Evolutionary conservation across 768 basidiomycete genomes (phyloP), one percentile per base, ranked within the genome.

Genomic region (Trametes coccinea): DNA sequence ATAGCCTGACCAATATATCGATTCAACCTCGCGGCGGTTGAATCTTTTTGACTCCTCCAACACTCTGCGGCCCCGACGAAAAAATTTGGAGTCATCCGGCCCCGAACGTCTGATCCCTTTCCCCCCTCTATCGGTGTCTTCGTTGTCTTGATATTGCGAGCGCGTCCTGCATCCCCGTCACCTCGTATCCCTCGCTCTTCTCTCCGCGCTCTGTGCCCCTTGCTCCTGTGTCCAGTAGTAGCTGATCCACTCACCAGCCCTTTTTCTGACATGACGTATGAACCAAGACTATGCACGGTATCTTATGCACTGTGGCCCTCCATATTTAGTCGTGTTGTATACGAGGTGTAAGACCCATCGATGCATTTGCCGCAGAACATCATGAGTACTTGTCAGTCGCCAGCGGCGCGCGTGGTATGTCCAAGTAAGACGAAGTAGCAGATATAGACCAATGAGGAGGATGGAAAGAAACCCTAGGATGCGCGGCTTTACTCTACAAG

Each of bases 281-380:
- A 66, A 66, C 37, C 60, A 68, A 68, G 67, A 62, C 65, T 68
- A 66, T 59, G 67, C 53, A 65, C 60, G 59, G 54, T 68, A 68
- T 62, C 53, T 63, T 68, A 68, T 63, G 63, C 50, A 62, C 31
- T 62, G 58, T 64, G 63, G 44, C 51, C 30, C 50, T 59, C 55
- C 60, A 63, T 68, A 66, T 64, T 62, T 64, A 68, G 67, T 66
- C 59, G 61, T 61, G 56, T 60, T 68, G 67, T 67, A 67, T 64
- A 65, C 50, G 62, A 60, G 62, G 62, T 62, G 58, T 65, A 62
- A 58, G 58, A 56, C 50, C 47, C 46, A 51, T 59, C 57, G 62
- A 64, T 59, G 60, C 63, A 58, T 54, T 61, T 53, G 63, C 27
- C 53, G 59, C 52, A 37, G 45, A 53, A 41, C n/a, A 52, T 45